Evolutionary conservation across 176 grass and related monocot genomes (phyloP).

Genomic region (Zoysia pacifica): DNA sequence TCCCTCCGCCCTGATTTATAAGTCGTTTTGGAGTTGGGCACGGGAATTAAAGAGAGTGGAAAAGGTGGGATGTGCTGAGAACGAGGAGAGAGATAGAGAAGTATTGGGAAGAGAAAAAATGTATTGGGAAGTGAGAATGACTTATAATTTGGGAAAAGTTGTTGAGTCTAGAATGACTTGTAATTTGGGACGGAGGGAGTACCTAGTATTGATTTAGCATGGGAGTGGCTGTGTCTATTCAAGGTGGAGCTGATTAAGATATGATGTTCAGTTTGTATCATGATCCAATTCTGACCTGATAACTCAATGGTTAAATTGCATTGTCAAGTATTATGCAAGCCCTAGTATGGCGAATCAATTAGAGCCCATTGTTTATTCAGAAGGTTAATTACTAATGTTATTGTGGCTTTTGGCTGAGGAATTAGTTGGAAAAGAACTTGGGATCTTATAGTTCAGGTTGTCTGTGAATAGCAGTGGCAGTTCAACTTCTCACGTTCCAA

Average conservation of each 20-base stretch:
- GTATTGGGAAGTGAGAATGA: too few species aligned
- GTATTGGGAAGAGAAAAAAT: too few species aligned
- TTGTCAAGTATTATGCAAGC: not conserved
- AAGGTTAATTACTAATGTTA: not conserved
- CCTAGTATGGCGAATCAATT: not conserved
- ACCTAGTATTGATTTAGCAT: slow-evolving; percentile 4
- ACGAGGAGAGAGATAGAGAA: too few species aligned
- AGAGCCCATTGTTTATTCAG: not conserved
- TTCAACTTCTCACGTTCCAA: slow-evolving; percentile 5
- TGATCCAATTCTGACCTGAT: not conserved
- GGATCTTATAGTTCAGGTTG: not conserved
- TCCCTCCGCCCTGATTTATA: too few species aligned
- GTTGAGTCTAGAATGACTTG: too few species aligned
- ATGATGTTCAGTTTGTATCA: not conserved
- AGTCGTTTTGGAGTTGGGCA: too few species aligned
- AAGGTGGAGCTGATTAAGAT: slow-evolving; percentile 11
- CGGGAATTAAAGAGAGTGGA: too few species aligned
- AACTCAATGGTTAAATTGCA: not conserved
- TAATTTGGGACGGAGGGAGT: too few species aligned
- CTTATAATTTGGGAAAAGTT: too few species aligned
- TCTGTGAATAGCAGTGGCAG: not conserved
- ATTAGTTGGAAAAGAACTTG: not conserved
- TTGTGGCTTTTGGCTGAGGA: not conserved
- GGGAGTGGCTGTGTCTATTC: not conserved
- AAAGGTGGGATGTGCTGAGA: too few species aligned